Percentiles rank a stretch among this genome's conserved stretches.
phyloP scores from a whole-genome alignment of 352 stramenopile genomes.

The Globisporangium takayamanum region DNA sequence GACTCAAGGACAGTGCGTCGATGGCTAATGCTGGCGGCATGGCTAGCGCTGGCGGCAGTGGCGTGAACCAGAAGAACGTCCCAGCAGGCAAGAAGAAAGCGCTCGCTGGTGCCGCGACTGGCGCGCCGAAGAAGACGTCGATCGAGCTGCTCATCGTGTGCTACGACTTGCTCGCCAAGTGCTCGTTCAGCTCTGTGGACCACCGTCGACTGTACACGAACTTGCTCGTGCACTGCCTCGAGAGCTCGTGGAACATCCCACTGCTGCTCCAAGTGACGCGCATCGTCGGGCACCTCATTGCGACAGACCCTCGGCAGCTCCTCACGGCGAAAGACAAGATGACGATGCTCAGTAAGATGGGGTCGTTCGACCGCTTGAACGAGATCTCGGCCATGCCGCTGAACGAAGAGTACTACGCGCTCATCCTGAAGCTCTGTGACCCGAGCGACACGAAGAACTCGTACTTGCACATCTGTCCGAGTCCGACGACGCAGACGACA shows the following conservation, averaged over 20 bases:
- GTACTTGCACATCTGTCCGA: slow-evolving; percentile 65
- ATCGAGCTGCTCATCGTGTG: slow-evolving; percentile 80
- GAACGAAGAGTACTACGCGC: slow-evolving; percentile 70
- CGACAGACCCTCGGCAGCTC: slow-evolving; percentile 44
- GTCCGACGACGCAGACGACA: slow-evolving; percentile 51
- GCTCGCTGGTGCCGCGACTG: not conserved
- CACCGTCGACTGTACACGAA: slow-evolving; percentile 78
- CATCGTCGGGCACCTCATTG: slow-evolving; percentile 70
- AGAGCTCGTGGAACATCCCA: slow-evolving; percentile 80
- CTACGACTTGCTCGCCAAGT: slow-evolving; percentile 76
- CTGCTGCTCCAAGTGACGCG: slow-evolving; percentile 77
- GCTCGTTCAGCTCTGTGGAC: slow-evolving; percentile 62
- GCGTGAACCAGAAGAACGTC: slow-evolving; percentile 14
- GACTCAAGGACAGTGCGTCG: slow-evolving; percentile 18
- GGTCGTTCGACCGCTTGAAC: slow-evolving; percentile 77
- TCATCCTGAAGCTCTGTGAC: slow-evolving; percentile 76
- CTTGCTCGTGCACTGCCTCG: slow-evolving; percentile 77
- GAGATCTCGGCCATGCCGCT: slow-evolving; percentile 80
- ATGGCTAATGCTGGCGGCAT: not conserved
- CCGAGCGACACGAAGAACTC: slow-evolving; percentile 54
- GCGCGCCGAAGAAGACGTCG: slow-evolving; percentile 45
- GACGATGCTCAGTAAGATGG: slow-evolving; percentile 82
- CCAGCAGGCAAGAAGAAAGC: slow-evolving; percentile 37
- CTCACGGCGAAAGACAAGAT: slow-evolving; percentile 86
- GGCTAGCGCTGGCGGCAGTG: not conserved